Evolutionary conservation across 1,284 basidiomycete genomes (phyloP).

Genomic region (Sporisorium exsertum): DNA sequence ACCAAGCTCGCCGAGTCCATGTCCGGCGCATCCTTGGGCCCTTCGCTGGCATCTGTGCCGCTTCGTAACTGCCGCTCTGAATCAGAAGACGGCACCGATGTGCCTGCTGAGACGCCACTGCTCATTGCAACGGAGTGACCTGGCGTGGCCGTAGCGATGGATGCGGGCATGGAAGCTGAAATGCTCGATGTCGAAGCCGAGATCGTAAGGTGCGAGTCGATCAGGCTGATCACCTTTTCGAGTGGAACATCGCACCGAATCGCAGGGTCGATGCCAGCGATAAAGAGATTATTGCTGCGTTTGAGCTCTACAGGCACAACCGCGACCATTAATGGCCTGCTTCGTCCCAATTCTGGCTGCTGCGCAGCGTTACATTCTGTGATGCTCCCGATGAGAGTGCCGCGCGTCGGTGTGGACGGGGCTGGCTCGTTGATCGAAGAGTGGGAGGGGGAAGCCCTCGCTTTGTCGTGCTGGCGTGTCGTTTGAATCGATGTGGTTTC

Average conservation of each 20-base stretch:
- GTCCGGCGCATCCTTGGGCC: neutral
- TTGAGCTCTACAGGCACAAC: slow-evolving; percentile 20
- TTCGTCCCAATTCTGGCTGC: neutral
- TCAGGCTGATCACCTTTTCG: slow-evolving; percentile 16
- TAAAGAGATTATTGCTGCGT: slow-evolving; percentile 20
- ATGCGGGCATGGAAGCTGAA: slow-evolving; percentile 18
- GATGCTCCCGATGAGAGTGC: neutral
- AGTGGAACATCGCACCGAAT: slow-evolving; percentile 37
- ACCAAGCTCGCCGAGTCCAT: slow-evolving; percentile 19
- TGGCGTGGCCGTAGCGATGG: slow-evolving; percentile 4
- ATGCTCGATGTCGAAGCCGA: slow-evolving; percentile 23
- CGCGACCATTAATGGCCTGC: slow-evolving; percentile 1
- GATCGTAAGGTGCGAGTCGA: slow-evolving; percentile 21
- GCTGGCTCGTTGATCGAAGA: neutral
- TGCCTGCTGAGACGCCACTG: slow-evolving; percentile 16
- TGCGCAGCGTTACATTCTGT: neutral
- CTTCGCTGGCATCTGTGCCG: neutral
- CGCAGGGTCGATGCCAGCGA: slow-evolving; percentile 9
- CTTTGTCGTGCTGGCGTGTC: neutral
- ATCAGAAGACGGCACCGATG: slow-evolving; percentile 14
- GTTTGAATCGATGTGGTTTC: neutral
- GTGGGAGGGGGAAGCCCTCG: neutral
- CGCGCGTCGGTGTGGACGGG: neutral
- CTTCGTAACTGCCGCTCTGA: slow-evolving; percentile 5
- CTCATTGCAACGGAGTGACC: neutral